Base-by-base conservation (phyloP, 1,284 basidiomycete genomes). In the Golubevia pallescens region DNA sequence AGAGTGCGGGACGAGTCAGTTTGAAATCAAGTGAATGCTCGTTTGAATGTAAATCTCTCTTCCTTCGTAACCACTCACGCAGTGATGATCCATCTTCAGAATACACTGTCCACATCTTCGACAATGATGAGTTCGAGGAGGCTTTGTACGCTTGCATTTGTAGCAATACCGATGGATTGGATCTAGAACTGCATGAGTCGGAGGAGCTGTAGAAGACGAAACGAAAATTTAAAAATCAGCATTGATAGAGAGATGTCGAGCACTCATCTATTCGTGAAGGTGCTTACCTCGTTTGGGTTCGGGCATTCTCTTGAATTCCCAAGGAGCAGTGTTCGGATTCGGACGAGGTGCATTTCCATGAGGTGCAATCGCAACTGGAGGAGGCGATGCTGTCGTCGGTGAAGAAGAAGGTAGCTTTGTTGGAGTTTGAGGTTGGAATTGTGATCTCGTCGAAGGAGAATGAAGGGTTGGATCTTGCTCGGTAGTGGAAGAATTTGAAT, bases 101-200 rank as follows among this genome's bases (percentile, higher is more conserved):
- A 93, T 88, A 77, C 92, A 93, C 88, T 91, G 75, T 13, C 90
- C 91, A 86, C 92, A 93, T 23, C 86, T 86, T 16, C 91, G 87
- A 86, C 93, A 94, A 86, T 93, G 92, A 83, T 93, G 93, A 6
- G 91, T 86, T 52, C 92, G 85, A 66, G 89, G 88, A 0, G 92
- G 92, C 78, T 92, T 93, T 51, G 91, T 85, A 28, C 91, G 86
- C 13, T 86, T 66, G 68, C 84, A 85, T 20, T 78, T 71, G 65
- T 78, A 70, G 71, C 85, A 86, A 70, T 81, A 86, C 4, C 71
- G 65, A 20, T 69, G 61, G 51, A 60, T 51, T 10, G 64, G 64
- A 3, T 67, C 56, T 1, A 71, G 61, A 21, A 62, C 55, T 19
- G 57, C 28, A 7, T 63, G 38, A n/a, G 56, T 28, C 57, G 58